These are phyloP conservation scores for Anthracocystis setariae DNA, from an alignment of 1,284 basidiomycete species.

Conservation along the genomic window DNA sequence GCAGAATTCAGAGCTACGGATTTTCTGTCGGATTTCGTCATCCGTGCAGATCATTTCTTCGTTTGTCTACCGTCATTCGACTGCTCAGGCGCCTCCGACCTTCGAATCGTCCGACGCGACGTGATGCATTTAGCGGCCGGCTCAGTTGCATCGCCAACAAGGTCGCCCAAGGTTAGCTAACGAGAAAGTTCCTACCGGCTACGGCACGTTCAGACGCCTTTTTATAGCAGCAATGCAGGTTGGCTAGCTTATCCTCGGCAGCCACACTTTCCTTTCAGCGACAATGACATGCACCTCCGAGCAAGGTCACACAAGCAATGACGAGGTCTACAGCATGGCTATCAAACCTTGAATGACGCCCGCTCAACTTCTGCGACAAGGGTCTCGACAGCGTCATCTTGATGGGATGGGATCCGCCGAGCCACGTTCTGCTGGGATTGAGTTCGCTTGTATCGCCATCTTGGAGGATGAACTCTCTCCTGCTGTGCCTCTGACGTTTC, in stretches of 20 bases:
- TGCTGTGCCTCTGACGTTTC: no score
- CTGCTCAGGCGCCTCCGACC: background rate
- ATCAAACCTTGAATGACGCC: background rate
- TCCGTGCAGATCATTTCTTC: constrained; percentile 7
- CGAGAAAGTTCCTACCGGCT: no score
- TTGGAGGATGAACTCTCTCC: no score
- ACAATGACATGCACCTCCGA: no score
- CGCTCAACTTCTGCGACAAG: constrained; percentile 2
- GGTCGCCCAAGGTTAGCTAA: background rate
- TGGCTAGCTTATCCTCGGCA: no score
- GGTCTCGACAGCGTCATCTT: background rate
- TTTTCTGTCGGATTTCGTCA: constrained; percentile 7
- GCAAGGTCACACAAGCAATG: background rate
- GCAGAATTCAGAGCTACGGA: no score
- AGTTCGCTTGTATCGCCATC: no score
- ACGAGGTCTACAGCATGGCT: background rate
- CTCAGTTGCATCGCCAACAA: background rate
- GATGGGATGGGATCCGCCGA: background rate
- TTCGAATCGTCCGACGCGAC: background rate
- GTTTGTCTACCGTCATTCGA: background rate
- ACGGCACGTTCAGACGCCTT: no score
- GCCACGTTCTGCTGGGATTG: background rate
- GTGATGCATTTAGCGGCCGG: background rate
- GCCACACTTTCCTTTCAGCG: no score
- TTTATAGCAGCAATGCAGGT: no score